Evolutionary conservation across 352 stramenopile genomes (phyloP).

Genomic region (Globisporangium camurandrum): DNA sequence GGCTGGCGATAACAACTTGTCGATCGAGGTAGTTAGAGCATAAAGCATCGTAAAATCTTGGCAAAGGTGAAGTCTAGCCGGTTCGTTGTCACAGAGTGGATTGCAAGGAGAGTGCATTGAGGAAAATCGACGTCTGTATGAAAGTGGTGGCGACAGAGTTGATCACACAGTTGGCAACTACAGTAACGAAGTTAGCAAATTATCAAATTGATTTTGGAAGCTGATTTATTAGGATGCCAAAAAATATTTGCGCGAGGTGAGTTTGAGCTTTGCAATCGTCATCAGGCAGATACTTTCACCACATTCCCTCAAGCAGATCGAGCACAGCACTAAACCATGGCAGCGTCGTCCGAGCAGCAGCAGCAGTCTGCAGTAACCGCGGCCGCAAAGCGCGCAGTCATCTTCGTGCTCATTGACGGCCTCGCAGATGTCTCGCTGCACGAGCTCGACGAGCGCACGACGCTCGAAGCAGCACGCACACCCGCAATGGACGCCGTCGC

Average conservation of each 20-base stretch:
- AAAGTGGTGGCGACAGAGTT: neutral
- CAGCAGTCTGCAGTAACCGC: neutral
- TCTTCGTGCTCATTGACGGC: slow-evolving; percentile 86
- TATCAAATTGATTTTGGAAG: neutral
- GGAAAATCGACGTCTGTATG: neutral
- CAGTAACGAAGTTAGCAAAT: neutral
- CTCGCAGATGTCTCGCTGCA: slow-evolving; percentile 69
- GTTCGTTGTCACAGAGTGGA: no score
- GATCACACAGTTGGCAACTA: no score
- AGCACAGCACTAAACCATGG: neutral
- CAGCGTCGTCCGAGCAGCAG: neutral
- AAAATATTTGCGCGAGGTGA: neutral
- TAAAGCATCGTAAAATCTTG: neutral
- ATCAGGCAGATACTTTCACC: no score
- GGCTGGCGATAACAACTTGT: neutral
- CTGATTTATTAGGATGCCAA: neutral
- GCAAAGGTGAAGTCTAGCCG: neutral
- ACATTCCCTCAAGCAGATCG: neutral
- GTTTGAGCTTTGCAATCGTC: neutral
- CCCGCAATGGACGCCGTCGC: slow-evolving; percentile 83
- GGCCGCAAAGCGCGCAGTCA: slow-evolving; percentile 38
- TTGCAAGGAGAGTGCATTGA: no score
- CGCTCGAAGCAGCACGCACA: slow-evolving; percentile 58
- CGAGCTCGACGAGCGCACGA: slow-evolving; percentile 43
- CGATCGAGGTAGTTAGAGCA: neutral